These are phyloP conservation scores for Acer campestre DNA, from an alignment of 345 rosid genomes.

Conservation along the genomic window DNA sequence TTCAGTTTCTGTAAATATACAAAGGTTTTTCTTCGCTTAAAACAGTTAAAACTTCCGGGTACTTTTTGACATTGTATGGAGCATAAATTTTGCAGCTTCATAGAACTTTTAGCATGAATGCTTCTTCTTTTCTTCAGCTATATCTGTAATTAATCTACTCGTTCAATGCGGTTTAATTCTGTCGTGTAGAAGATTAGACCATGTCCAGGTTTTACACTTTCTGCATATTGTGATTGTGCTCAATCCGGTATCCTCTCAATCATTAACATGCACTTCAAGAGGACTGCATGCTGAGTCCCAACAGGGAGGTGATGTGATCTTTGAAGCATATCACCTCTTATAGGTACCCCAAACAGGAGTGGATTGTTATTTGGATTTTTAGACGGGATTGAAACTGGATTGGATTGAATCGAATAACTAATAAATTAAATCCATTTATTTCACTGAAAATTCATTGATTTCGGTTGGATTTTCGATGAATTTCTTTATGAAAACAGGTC, in stretches of 20 bases:
- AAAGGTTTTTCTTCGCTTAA: slow-evolving; percentile 8
- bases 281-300: background rate
- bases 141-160: background rate
- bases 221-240: background rate
- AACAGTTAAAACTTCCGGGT: background rate
- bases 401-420: background rate
- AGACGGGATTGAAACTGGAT: background rate
- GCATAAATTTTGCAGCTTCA: background rate
- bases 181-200: background rate
- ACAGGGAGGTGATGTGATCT: background rate
- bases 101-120: slow-evolving; percentile 9
- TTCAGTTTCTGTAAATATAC: slow-evolving; percentile 10
- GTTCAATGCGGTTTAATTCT: background rate
- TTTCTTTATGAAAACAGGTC: no score
- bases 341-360: no score
- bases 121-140: background rate
- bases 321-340: background rate
- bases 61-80: background rate
- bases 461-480: background rate
- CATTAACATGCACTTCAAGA: background rate
- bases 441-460: no score
- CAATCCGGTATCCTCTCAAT: background rate
- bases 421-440: no score
- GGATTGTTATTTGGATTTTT: no score
- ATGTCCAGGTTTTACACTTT: background rate